These are phyloP conservation scores for Apiospora kogelbergensis DNA, from an alignment of 2,329 filamentous ascomycete species.

Conservation along the genomic window DNA sequence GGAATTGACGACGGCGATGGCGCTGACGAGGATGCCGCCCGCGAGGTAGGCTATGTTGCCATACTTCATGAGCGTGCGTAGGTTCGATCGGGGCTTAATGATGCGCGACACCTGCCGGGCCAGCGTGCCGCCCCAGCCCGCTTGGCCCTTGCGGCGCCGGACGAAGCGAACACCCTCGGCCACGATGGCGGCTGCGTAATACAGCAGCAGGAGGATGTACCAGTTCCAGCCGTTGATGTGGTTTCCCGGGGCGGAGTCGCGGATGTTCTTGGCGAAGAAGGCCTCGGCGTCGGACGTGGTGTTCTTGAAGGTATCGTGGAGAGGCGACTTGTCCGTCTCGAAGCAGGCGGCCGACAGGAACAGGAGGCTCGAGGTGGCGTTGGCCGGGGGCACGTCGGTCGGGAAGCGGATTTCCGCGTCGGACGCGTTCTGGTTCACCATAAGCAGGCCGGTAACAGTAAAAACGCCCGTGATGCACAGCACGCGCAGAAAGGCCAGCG, in stretches of 20 bases:
- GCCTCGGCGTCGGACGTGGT: constrained; percentile 14
- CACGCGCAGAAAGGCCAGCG: constrained; percentile 31
- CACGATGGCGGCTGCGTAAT: constrained; percentile 23
- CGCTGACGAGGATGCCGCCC: constrained; percentile 25
- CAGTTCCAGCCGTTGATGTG: constrained; percentile 26
- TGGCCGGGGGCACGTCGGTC: constrained; percentile 24
- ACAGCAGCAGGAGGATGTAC: constrained; percentile 25
- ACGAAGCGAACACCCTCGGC: constrained; percentile 23
- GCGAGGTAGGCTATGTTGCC: constrained; percentile 23
- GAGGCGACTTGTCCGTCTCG: constrained; percentile 17
- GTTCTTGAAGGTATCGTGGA: constrained; percentile 18
- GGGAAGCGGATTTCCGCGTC: constrained; percentile 27
- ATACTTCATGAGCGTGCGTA: constrained; percentile 13
- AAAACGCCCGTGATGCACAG: constrained; percentile 28
- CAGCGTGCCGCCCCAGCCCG: constrained; percentile 19
- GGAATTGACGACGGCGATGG: constrained; percentile 20
- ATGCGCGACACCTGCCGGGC: constrained; percentile 10
- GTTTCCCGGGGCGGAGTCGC: constrained; percentile 19
- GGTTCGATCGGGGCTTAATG: constrained; percentile 11
- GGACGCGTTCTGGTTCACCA: constrained; percentile 30
- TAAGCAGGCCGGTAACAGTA: constrained; percentile 31
- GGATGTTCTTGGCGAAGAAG: constrained; percentile 20
- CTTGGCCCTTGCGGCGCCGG: constrained; percentile 19
- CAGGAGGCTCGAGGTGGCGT: constrained; percentile 22
- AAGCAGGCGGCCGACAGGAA: constrained; percentile 34